Evolutionary conservation across 208 protist species (phyloP), one percentile per base, ranked within the genome.

Genomic region (Naegleria lovaniensis): DNA sequence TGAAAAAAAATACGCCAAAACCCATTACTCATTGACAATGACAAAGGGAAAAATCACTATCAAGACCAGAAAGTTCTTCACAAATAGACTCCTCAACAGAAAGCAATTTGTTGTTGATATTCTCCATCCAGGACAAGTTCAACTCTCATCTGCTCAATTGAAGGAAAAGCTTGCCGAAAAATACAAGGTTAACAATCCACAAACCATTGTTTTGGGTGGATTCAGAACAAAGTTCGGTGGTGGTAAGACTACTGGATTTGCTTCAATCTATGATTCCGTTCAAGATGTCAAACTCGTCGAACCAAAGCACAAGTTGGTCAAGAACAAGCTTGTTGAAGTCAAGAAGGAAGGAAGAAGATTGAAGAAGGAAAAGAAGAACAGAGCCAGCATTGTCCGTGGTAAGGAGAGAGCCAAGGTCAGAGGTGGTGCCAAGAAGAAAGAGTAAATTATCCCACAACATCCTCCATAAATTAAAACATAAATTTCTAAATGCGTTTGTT

Each of bases 191-290:
- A 92, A 94, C 83, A 97, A 99, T 92, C 93, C 96, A 92, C 95
- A 99, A 91, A 96, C 95, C 92, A 94, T 99, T 90, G 96, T 98
- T 92, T 92, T 99, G 90, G 99, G 98, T 92, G 98, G 98, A 92
- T 99, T 99, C 96, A 96, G 97, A 92, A 99, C 98, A 88, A 96
- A 98, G 91, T 99, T 99, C 93, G 99, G 99, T 94, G 99, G 99
- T 93, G 98, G 98, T 93, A 97, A 97, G 93, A 98, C 96, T 92
- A 99, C 98, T 89, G 99, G 99, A 92, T 99, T 99, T 93, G 98
- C 97, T 93, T 95, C 99, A 90, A 99, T 99, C 97, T 99, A 99
- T 96, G 99, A 99, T 93, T 96, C 95, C 58, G 5, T 96, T 13
- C 92, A 95, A 19, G 93, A 93, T 85, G 91, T 97, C 90, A 99